Base-by-base conservation (phyloP, 345 rosid genomes). In the Ceriops tagal region DNA sequence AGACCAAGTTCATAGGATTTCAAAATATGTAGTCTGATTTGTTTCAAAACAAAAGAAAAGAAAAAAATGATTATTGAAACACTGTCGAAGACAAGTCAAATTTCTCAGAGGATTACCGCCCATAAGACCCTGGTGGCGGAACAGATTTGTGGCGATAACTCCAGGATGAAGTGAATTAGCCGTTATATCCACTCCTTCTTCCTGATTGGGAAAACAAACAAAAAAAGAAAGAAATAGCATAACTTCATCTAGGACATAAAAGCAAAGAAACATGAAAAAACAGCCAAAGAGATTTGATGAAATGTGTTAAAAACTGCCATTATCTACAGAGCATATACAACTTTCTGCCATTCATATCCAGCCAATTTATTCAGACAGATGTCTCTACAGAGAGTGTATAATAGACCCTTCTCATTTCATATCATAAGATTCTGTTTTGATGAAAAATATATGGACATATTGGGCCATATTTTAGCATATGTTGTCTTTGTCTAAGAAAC, bases 151-250 rank as follows among this genome's bases (percentile, higher is more conserved):
- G 34, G 77, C 80, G 32, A 89, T 82, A 27, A 73, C 74, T 53
- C 96, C 92, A 1, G 89, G 92, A 80, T 89, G 92, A 79, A 89
- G 72, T 27, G 91, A 87, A 53, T 89, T 89, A 30, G 87, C 84
- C 47, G 91, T 87, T 58, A 87, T 65, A 58, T 83, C 73, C 11
- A 46, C 84, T 61, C 78, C 84, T 37, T 86, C 96, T 57, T 82
- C 92, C 97, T 86, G 82, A 57, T 62, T 39, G 22, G 10, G 10
- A 1, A 34, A 34, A 34, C 8, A 6, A 34, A 34, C 1, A 34
- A 6, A 21, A 66, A 64, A 37, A 69, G n/a, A 21, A 4, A 35
- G 1, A 1, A 24, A 32, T 8, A 34, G 26, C 9, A 4, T 24
- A 56, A 24, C 31, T 56, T 27, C 19, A 56, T 24, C 59, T 9